phyloP scores from a whole-genome alignment of 805 yeast species.

The Vanderwaltozyma yarrowii region DNA sequence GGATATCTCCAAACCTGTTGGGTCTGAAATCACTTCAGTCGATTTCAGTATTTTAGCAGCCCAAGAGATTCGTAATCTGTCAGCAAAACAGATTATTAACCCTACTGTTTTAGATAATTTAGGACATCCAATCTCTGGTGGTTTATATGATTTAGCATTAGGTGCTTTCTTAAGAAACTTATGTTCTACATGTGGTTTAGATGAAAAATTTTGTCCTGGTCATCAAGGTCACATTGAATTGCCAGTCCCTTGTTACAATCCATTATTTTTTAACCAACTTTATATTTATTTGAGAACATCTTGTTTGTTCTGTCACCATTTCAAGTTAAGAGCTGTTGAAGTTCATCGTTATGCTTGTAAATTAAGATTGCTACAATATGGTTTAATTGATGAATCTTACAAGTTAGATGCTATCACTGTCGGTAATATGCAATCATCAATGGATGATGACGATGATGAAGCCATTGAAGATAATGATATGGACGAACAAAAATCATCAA shows the following conservation, averaged over 20 bases:
- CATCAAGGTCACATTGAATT: constrained; percentile 97
- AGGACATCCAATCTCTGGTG: constrained; percentile 92
- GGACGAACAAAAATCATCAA: constrained; percentile 11
- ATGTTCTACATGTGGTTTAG: constrained; percentile 93
- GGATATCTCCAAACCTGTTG: constrained; percentile 97
- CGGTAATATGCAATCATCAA: constrained; percentile 26
- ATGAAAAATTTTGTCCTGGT: constrained; percentile 92
- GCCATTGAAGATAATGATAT: constrained; percentile 28
- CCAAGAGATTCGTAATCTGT: constrained; percentile 71
- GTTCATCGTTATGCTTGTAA: constrained; percentile 70
- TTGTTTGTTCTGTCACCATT: constrained; percentile 85
- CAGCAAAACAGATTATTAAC: constrained; percentile 91
- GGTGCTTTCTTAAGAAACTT: constrained; percentile 87
- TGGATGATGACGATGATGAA: constrained; percentile 37
- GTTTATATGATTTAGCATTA: constrained; percentile 86
- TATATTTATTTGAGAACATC: constrained; percentile 73
- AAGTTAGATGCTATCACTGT: constrained; percentile 55
- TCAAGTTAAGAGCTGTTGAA: constrained; percentile 60
- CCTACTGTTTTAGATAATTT: constrained; percentile 93
- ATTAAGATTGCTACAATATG: constrained; percentile 75
- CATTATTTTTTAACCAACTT: constrained; percentile 86
- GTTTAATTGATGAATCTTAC: constrained; percentile 68
- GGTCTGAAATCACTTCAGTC: constrained; percentile 84
- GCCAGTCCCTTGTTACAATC: constrained; percentile 93
- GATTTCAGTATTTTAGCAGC: constrained; percentile 82